Base-by-base conservation (phyloP, 1,284 basidiomycete species). In the Papiliotrema flavescens region DNA sequence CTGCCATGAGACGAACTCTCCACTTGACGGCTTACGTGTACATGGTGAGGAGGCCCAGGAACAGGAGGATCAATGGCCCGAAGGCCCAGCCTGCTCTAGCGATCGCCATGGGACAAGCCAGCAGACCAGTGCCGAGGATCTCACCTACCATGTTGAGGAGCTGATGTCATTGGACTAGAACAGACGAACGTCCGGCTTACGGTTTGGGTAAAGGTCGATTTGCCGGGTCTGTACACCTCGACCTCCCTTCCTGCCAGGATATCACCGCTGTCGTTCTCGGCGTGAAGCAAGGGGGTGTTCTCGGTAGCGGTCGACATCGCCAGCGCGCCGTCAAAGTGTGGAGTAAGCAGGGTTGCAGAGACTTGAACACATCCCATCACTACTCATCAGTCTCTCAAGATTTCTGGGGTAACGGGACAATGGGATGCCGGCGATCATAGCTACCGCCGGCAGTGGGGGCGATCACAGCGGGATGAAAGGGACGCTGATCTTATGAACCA, bases 91-190 rank as follows among this genome's bases (percentile, higher is more conserved):
- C 90, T 1, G 89, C 84, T 63, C 88, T 88, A 2, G 89, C 84
- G 65, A 91, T 89, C 0, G 89, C 90, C 24, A 92, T 80, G 0
- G 91, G 90, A 69, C 90, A 88, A 6, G 89, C 90, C 8, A 94
- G 80, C 80, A 95, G 85, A 14, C 91, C 91, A 51, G 94, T 88
- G 8, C 91, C 91, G 22, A 91, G 80, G 11, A 93, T 76, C 52
- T 91, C 88, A 9, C 88, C 90, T 46, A 88, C 87, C 19, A 85
- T 85, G 67, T 94, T 94, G 73, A 93, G 89, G 17, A 94, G 76
- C 88, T 90, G 44, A 9, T 36, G 35, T 11, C 11, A 36, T 36
- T 36, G 35, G 35, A 9, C 35, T 9, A 36, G 35, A 36, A 36
- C 35, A 11, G 17, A 11, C 35, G 9, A 24, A 36, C 11, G 9